Conservation (phyloP, 179 eudicot genomes). For the Drosera spatulata region DNA sequence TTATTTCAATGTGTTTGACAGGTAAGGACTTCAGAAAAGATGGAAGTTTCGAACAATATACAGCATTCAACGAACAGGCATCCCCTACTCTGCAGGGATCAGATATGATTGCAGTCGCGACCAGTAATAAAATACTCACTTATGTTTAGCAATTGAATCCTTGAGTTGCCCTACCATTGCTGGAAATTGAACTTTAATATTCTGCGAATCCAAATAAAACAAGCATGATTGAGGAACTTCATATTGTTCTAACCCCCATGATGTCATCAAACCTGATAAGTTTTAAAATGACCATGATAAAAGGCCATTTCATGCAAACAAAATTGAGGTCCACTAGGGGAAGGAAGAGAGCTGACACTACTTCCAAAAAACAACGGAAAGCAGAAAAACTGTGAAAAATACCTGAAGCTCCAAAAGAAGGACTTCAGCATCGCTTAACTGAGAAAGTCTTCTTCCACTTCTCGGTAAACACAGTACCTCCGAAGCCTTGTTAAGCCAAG, state of each 20-base stretch:
- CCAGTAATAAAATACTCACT: slow-evolving; percentile 35
- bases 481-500: slow-evolving; percentile 66
- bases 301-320: background rate
- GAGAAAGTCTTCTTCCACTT: slow-evolving; percentile 23
- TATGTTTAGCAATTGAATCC: slow-evolving; percentile 52
- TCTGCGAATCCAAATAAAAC: slow-evolving; percentile 30
- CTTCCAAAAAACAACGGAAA: background rate
- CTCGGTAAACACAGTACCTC: slow-evolving; percentile 35
- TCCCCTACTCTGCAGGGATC: background rate
- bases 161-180: slow-evolving; percentile 34
- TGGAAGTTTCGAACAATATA: background rate
- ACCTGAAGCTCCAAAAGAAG: slow-evolving; percentile 56
- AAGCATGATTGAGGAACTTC: background rate
- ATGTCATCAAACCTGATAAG: background rate
- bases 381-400: slow-evolving; percentile 8
- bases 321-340: background rate
- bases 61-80: background rate
- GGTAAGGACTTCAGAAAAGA: no score
- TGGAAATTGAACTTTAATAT: slow-evolving; percentile 39
- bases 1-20: no score
- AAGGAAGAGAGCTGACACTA: background rate
- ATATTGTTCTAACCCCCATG: background rate
- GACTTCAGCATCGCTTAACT: slow-evolving; percentile 54
- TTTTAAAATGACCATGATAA: background rate
- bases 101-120: no score